Evolutionary conservation across 2,329 filamentous ascomycete genomes (phyloP), one percentile per base, ranked within the genome.

Genomic region (Pyricularia pennisetigena): DNA sequence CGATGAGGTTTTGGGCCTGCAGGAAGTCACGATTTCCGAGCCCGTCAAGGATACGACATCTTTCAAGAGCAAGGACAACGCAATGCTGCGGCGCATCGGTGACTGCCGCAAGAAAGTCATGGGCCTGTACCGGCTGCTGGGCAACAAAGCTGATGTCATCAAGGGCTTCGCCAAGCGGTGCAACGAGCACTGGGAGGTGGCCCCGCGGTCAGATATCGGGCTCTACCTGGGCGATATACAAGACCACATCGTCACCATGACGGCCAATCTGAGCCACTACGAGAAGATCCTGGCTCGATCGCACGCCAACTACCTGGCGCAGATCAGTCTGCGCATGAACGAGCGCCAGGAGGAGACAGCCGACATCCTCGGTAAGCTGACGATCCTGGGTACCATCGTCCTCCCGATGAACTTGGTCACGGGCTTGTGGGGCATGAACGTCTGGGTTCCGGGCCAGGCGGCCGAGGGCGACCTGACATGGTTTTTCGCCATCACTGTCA

Each of bases 171-270:
- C 95, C 5, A 99, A 99, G 81, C 86, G 95, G 16, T 99, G 95
- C 81, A 99, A 97, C 75, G 94, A 99, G 81, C 91, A 96, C 72
- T 99, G 94, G 93, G 92, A 97, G 73, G 92, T 99, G 69, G 94
- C 95, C 6, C 95, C 95, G 12, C 87, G 94, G 70, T 95, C 91
- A 41, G 95, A 99, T 77, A 98, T 99, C 76, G 95, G 95, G n/a
- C 80, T 99, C 67, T 99, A 98, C 79, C 82, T 99, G 69, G 95
- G 95, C 70, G 95, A 99, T 81, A 99, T 99, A 71, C 95, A 99
- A 78, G 95, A 99, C 81, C 95, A 99, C 77, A 98, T 99, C 73
- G 89, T 99, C 73, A 99, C 95, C 71, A 99, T 99, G 95, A 98
- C 94, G 54, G 92, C 91, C 67, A 99, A 98, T 76, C 80, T 99